Base-by-base conservation (phyloP, 2,329 filamentous ascomycete genomes). In the Claviceps monticola region DNA sequence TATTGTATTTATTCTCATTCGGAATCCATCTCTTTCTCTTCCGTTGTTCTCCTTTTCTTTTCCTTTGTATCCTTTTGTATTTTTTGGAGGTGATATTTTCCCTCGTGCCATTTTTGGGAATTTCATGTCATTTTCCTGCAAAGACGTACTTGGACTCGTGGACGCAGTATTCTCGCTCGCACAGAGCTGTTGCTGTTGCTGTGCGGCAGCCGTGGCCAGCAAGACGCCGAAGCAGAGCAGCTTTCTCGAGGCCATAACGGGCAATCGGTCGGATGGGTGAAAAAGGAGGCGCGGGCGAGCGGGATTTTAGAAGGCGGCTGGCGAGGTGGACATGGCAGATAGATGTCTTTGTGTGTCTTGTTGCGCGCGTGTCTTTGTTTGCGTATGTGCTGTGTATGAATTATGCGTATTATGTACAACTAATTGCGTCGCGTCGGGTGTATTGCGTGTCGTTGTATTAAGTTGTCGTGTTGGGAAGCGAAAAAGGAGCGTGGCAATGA, bases 101-200 rank as follows among this genome's bases (percentile, higher is more conserved):
- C 8, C 26, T 29, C 26, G 3, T 29, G 26, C 26, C 26, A 26
- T 6, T 26, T 26, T 21, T 21, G 21, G 23, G 26, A 8, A 9
- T 9, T 29, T 29, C 8, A 29, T 29, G 26, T 9, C 8, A 29
- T 29, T 29, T 29, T 11, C 26, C 26, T 26, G 26, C 8, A 29
- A 29, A 29, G 26, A 29, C 26, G 26, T 50, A 51, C 44, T 47
- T 42, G 50, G 19, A 39, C n/a, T 7, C 9, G 14, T 23, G 8
- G 36, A 34, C n/a, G 49, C 44, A n/a, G 49, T 51, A 23, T 51
- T 51, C 17, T 46, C 45, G 42, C 45, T 44, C 6, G 50, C 50
- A 17, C 44, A 51, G 4, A 47, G 50, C 19, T 21, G 42, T 44
- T 17, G n/a, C 13, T 51, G 36, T 47, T 60, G 14, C 23, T 29